These are phyloP conservation scores for Aspergillus pseudoglaucus DNA, from an alignment of 2,329 filamentous ascomycete species.

Conservation along the genomic window DNA sequence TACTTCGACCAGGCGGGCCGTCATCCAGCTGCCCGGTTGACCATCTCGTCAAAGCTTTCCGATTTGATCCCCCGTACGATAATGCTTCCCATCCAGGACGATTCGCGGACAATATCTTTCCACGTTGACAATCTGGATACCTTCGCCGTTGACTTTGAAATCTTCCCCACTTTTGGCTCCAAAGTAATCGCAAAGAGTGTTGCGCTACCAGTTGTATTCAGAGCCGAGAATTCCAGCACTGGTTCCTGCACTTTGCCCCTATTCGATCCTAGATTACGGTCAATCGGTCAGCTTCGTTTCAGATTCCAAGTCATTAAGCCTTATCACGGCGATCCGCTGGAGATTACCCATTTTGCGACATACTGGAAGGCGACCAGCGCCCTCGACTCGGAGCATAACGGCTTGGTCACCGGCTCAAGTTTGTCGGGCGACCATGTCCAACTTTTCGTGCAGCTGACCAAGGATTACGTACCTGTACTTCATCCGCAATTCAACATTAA, in stretches of 20 bases:
- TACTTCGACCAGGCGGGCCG: slow-evolving; percentile 97
- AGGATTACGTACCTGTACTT: slow-evolving; percentile 77
- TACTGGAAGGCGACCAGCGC: slow-evolving; percentile 99
- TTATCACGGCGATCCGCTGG: slow-evolving; percentile 82
- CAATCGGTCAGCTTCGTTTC: slow-evolving; percentile 91
- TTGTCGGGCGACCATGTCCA: slow-evolving; percentile 92
- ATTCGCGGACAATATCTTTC: slow-evolving; percentile 87
- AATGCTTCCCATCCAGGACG: slow-evolving; percentile 91
- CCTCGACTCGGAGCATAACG: slow-evolving; percentile 74
- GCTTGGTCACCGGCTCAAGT: slow-evolving; percentile 89
- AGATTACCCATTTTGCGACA: slow-evolving; percentile 96
- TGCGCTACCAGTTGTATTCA: slow-evolving; percentile 81
- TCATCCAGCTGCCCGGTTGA: slow-evolving; percentile 88
- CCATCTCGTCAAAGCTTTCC: slow-evolving; percentile 92
- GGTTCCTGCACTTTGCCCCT: slow-evolving; percentile 79
- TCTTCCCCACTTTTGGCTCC: slow-evolving; percentile 94
- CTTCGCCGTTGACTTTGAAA: slow-evolving; percentile 93
- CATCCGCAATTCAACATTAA: slow-evolving; percentile 79
- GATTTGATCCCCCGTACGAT: slow-evolving; percentile 96
- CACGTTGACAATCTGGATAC: slow-evolving; percentile 90
- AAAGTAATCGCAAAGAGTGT: slow-evolving; percentile 97
- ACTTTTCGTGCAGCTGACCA: slow-evolving; percentile 85
- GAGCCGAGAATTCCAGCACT: slow-evolving; percentile 64
- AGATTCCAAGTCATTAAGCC: slow-evolving; percentile 95
- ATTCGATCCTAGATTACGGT: slow-evolving; percentile 83